Evolutionary conservation across 1,139 yeast genomes (phyloP).

Genomic region (Geotrichum carabidarum): DNA sequence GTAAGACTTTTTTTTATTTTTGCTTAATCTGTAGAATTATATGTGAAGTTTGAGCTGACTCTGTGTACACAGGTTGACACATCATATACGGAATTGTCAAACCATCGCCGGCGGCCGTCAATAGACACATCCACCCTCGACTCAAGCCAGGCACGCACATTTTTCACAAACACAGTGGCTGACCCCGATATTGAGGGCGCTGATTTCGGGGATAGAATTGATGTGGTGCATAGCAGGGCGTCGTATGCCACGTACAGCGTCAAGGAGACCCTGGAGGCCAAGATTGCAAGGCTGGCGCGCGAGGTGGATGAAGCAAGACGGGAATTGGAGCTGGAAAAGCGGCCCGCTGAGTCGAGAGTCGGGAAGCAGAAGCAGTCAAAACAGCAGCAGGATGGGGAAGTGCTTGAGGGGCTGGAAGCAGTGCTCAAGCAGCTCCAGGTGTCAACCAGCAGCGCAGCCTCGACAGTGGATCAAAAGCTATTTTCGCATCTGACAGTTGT

Average conservation of each 20-base stretch:
- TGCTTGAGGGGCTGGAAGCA: constrained; percentile 5
- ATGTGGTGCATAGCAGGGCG: background rate
- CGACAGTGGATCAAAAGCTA: background rate
- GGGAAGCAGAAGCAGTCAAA: background rate
- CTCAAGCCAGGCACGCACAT: constrained; percentile 3
- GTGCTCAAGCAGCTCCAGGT: constrained; percentile 2
- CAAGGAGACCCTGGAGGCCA: constrained; percentile 16
- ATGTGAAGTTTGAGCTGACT: too few relatives aligned
- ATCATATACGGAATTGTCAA: background rate
- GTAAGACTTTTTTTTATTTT: constrained; percentile 3
- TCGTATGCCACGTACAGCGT: constrained; percentile 9
- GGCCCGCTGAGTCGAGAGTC: background rate
- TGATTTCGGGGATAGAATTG: background rate
- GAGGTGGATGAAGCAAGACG: constrained; percentile 14
- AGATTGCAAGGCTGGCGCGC: constrained; percentile 11
- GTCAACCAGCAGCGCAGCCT: background rate
- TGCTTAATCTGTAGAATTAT: too few relatives aligned
- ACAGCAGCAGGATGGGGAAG: background rate
- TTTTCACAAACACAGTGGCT: constrained; percentile 10
- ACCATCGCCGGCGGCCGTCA: constrained; percentile 8
- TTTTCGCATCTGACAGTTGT: background rate
- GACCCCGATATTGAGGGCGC: constrained; percentile 6
- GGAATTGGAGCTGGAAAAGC: constrained; percentile 5
- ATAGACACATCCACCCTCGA: constrained; percentile 10
- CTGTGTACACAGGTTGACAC: too few relatives aligned